Conservation (phyloP, 1,139 yeast species). For the Zygoascus sp. region DNA sequence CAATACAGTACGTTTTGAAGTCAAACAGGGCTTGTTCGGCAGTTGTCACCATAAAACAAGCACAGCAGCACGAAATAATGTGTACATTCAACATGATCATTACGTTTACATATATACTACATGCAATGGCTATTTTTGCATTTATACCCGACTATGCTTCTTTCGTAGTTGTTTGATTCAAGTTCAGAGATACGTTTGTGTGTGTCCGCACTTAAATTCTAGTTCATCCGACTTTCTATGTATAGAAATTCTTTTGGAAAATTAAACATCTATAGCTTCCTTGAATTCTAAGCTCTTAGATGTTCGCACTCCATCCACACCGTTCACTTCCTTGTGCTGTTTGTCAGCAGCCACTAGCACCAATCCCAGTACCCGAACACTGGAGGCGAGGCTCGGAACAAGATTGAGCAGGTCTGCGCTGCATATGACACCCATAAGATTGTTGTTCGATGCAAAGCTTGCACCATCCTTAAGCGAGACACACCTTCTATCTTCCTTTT, state of each 20-base stretch:
- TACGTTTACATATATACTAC: too few species aligned
- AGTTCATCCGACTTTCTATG: too few species aligned
- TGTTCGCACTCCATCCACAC: slow-evolving; percentile 70
- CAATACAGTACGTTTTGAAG: too few species aligned
- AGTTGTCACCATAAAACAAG: too few species aligned
- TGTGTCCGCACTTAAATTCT: too few species aligned
- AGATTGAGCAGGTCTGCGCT: slow-evolving; percentile 65
- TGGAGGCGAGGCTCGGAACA: slow-evolving; percentile 71
- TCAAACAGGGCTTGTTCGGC: too few species aligned
- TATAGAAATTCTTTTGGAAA: slow-evolving; percentile 2
- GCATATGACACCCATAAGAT: slow-evolving; percentile 76
- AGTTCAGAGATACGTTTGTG: too few species aligned
- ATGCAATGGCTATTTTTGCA: background rate
- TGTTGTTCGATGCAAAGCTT: slow-evolving; percentile 73
- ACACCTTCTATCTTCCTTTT: slow-evolving; percentile 42
- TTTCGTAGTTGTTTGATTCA: too few species aligned
- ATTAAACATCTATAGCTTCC: slow-evolving; percentile 63
- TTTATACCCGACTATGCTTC: background rate
- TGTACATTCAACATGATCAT: too few species aligned
- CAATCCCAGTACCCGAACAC: slow-evolving; percentile 75
- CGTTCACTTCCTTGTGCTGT: slow-evolving; percentile 32
- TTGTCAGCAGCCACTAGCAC: slow-evolving; percentile 61
- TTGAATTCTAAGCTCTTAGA: slow-evolving; percentile 65
- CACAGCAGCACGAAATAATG: too few species aligned
- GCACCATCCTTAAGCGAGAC: slow-evolving; percentile 58